Base-by-base conservation (phyloP, 179 eudicot genomes). In the Nepenthes alata region DNA sequence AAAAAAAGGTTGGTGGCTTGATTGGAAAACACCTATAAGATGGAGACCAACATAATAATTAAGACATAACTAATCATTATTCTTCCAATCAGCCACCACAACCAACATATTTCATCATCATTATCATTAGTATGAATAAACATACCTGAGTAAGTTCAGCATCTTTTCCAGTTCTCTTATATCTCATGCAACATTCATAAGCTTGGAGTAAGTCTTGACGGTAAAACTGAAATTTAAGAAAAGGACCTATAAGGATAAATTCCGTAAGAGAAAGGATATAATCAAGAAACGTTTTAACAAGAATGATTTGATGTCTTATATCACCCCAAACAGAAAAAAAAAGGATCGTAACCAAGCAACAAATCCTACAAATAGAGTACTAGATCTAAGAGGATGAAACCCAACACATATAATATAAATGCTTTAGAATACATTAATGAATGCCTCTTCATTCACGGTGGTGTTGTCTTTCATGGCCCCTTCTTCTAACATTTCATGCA, bases 111-210 rank as follows among this genome's bases (percentile, higher is more conserved):
- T 41, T 41, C 45, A 41, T 41, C 8, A 41, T 41, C 5, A 41
- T 41, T 7, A 41, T 41, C 45, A 41, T 1, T 41, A 41, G 6
- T 41, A 7, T 3, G 12, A 11, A 11, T 3, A 60, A 57, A 45
- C 53, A 68, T 77, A 90, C 97, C 97, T 88, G 95, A 68, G 91
- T 90, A 61, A 94, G 86, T 71, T 94, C 99, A 37, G 94, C 99
- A 79, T 87, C 97, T 73, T 81, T 94, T 69, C 99, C 99, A 39
- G 89, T 85, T 74, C 77, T 76, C 81, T 80, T 80, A 70, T 85
- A 94, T 63, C 83, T 82, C 94, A 90, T 81, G 85, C 99, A 94
- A 75, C 97, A 90, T 70, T 90, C 97, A 70, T 80, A 81, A 6
- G 99, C 99, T 67, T 94, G 97, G 57, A 83, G 76, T 56, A 94